Conservation (phyloP, 2,329 filamentous ascomycete species). For the Trichoderma pleuroti region DNA sequence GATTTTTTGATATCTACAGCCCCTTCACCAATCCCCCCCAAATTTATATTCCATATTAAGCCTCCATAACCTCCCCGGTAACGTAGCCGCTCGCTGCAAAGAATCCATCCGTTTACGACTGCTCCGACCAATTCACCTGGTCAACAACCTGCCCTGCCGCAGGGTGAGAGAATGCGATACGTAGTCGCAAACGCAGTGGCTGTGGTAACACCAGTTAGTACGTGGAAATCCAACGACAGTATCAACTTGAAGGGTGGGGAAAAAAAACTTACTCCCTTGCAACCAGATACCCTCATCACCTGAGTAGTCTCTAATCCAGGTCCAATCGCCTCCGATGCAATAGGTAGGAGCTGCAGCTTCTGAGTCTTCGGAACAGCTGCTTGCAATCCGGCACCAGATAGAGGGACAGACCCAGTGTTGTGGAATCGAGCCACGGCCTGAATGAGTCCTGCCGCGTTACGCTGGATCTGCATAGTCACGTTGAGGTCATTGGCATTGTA, state of each 20-base stretch:
- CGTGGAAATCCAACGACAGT: background rate
- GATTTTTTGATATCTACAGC: constrained; percentile 15
- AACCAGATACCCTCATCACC: constrained; percentile 79
- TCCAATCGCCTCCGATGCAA: constrained; percentile 74
- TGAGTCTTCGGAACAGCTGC: constrained; percentile 96
- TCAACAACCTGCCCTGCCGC: constrained; percentile 71
- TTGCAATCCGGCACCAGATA: constrained; percentile 79
- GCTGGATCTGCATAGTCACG: constrained; percentile 78
- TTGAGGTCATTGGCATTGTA: constrained; percentile 84
- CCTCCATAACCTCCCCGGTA: background rate
- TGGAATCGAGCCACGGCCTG: constrained; percentile 82
- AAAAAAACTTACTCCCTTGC: constrained; percentile 76
- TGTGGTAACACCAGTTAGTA: constrained; percentile 35
- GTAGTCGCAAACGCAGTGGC: constrained; percentile 81
- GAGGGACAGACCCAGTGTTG: constrained; percentile 62
- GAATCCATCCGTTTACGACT: constrained; percentile 38
- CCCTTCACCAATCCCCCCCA: background rate
- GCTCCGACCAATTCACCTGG: constrained; percentile 95
- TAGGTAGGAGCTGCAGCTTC: constrained; percentile 86
- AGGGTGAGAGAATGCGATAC: constrained; percentile 74
- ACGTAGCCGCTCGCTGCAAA: background rate
- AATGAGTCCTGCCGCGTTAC: constrained; percentile 73
- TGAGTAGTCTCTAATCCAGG: constrained; percentile 83
- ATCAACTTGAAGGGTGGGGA: background rate
- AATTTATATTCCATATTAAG: constrained; percentile 9